phyloP scores from a whole-genome alignment of 2,329 filamentous ascomycete genomes.

The Botrytis byssoidea region DNA sequence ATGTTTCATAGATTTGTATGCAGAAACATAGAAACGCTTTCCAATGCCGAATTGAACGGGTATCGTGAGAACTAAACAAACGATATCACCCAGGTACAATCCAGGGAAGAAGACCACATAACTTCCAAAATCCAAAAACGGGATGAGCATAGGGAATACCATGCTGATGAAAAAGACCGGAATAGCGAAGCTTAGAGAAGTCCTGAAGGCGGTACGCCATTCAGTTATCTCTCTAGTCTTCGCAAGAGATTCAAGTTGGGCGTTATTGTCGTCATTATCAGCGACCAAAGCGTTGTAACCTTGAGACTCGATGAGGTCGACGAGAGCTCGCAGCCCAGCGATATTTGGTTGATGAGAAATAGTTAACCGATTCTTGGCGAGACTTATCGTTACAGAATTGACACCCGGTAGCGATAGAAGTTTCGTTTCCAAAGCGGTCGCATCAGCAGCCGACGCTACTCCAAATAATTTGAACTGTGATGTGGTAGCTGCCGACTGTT shows the following conservation, averaged over 20 bases:
- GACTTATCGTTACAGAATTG: conserved; percentile 68
- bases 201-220: conserved; percentile 79
- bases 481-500: conserved; percentile 56
- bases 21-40: conserved; percentile 87
- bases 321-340: conserved; percentile 77
- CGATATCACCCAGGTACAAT: conserved; percentile 81
- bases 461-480: conserved; percentile 85
- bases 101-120: conserved; percentile 65
- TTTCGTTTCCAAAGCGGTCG: conserved; percentile 66
- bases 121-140: conserved; percentile 72
- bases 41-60: conserved; percentile 97
- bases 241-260: conserved; percentile 89
- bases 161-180: conserved; percentile 93
- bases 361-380: conserved; percentile 70
- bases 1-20: conserved; percentile 91
- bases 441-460: conserved; percentile 67
- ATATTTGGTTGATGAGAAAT: conserved; percentile 70
- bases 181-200: conserved; percentile 77
- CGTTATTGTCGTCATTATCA: conserved; percentile 93
- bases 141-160: conserved; percentile 84
- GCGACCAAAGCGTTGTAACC: conserved; percentile 88
- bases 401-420: conserved; percentile 69
- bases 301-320: conserved; percentile 75
- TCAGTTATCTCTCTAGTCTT: conserved; percentile 96
- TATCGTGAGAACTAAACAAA: conserved; percentile 81